phyloP scores from a whole-genome alignment of 352 stramenopile species.

The Phytophthora pistaciae region DNA sequence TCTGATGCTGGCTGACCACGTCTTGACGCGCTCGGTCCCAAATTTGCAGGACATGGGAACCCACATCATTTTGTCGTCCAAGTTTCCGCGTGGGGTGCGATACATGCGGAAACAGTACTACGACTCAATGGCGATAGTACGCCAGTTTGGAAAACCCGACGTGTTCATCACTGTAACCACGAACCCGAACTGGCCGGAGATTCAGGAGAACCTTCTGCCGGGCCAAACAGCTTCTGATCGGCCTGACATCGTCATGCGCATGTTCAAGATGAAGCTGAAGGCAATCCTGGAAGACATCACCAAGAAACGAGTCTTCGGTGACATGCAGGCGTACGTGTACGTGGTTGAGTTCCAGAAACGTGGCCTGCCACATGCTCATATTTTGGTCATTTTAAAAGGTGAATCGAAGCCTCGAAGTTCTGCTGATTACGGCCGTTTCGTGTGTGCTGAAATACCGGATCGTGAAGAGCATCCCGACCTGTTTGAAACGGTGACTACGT shows the following conservation, averaged over 20 bases:
- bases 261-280: slow-evolving; percentile 33
- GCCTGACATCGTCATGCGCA: slow-evolving; percentile 19
- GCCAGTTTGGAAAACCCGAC: slow-evolving; percentile 46
- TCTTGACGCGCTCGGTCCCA: neutral
- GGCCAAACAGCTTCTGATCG: slow-evolving; percentile 24
- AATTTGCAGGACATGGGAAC: neutral
- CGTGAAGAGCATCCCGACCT: neutral
- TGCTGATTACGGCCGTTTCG: slow-evolving; percentile 20
- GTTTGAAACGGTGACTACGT: slow-evolving; percentile 13
- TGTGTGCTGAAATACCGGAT: slow-evolving; percentile 34
- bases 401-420: slow-evolving; percentile 22
- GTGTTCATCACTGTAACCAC: slow-evolving; percentile 61
- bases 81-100: neutral
- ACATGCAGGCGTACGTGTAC: slow-evolving; percentile 29
- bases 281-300: slow-evolving; percentile 37
- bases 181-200: slow-evolving; percentile 55
- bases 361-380: slow-evolving; percentile 50
- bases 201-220: slow-evolving; percentile 19
- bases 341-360: slow-evolving; percentile 65
- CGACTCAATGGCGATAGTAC: slow-evolving; percentile 53
- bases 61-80: slow-evolving; percentile 2
- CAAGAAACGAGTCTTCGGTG: slow-evolving; percentile 19
- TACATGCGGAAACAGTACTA: slow-evolving; percentile 39
- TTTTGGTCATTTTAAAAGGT: slow-evolving; percentile 52
- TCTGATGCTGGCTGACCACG: slow-evolving; percentile 1